Conservation (phyloP, 2,329 filamentous ascomycete species). For the Monosporascus sp. region DNA sequence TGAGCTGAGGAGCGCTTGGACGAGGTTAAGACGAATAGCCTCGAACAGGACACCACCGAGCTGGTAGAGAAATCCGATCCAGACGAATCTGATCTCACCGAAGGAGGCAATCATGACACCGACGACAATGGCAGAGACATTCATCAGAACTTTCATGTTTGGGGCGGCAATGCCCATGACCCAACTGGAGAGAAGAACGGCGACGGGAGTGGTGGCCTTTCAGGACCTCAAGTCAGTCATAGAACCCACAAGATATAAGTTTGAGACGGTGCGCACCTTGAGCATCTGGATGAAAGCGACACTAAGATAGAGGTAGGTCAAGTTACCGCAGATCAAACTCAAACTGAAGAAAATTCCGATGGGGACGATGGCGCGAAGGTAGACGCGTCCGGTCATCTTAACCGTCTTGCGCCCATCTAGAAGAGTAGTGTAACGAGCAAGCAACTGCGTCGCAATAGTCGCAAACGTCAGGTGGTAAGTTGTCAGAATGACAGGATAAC, state of each 20-base stretch:
- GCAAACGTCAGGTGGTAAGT: slow-evolving; percentile 95
- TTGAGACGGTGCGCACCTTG: slow-evolving; percentile 54
- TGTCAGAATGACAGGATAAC: slow-evolving; percentile 75
- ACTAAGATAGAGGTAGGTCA: slow-evolving; percentile 91
- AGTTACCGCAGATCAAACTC: slow-evolving; percentile 92
- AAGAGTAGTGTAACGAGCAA: slow-evolving; percentile 82
- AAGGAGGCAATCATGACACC: slow-evolving; percentile 93
- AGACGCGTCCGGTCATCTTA: slow-evolving; percentile 94
- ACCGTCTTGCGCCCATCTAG: slow-evolving; percentile 94
- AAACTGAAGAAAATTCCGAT: slow-evolving; percentile 95
- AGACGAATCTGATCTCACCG: slow-evolving; percentile 90
- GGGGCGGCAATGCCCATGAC: slow-evolving; percentile 76
- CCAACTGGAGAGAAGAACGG: slow-evolving; percentile 88
- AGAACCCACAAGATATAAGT: neutral
- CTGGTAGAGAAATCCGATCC: slow-evolving; percentile 75
- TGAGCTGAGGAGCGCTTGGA: slow-evolving; percentile 75
- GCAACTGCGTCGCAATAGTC: slow-evolving; percentile 87
- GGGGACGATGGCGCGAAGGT: slow-evolving; percentile 87
- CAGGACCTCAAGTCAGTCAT: slow-evolving; percentile 5
- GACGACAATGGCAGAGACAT: slow-evolving; percentile 90
- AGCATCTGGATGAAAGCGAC: slow-evolving; percentile 99
- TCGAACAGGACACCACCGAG: slow-evolving; percentile 75
- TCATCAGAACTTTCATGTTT: slow-evolving; percentile 81
- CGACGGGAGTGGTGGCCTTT: slow-evolving; percentile 89
- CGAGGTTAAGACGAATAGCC: slow-evolving; percentile 77